phyloP scores from a whole-genome alignment of 2,329 filamentous ascomycete genomes.

The Stachybotrys echinatus region DNA sequence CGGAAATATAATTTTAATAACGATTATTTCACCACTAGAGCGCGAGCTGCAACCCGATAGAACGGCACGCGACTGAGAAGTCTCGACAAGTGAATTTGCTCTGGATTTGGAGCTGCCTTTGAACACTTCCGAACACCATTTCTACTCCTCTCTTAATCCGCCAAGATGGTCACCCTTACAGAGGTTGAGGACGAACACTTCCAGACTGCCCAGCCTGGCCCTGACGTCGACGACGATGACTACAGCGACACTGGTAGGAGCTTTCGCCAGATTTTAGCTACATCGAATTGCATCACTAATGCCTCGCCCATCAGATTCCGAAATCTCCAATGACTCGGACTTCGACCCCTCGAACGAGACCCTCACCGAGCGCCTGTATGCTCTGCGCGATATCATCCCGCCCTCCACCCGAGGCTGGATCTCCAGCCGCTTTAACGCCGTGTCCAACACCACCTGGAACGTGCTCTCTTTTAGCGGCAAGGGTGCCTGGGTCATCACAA shows the following conservation, averaged over 20 bases:
- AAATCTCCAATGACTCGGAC: slow-evolving; percentile 77
- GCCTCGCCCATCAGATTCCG: slow-evolving; percentile 54
- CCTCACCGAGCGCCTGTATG: slow-evolving; percentile 64
- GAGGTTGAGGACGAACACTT: slow-evolving; percentile 98
- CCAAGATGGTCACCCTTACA: slow-evolving; percentile 88
- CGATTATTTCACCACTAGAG: not conserved
- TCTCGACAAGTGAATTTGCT: not conserved
- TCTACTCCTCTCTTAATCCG: slow-evolving; percentile 11
- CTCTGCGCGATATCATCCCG: slow-evolving; percentile 71
- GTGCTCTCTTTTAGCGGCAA: slow-evolving; percentile 72
- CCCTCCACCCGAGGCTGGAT: slow-evolving; percentile 66
- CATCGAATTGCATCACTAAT: not conserved
- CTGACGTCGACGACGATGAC: slow-evolving; percentile 84
- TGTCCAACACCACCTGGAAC: slow-evolving; percentile 42
- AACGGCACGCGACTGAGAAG: not conserved
- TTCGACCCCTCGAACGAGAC: slow-evolving; percentile 55
- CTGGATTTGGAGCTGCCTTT: not conserved
- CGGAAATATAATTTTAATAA: not conserved
- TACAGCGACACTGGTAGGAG: slow-evolving; percentile 84
- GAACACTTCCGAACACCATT: not conserved
- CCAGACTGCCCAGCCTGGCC: slow-evolving; percentile 61
- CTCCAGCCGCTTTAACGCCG: slow-evolving; percentile 53
- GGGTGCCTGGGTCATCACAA: slow-evolving; percentile 85
- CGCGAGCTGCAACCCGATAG: not conserved
- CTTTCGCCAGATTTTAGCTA: not conserved